Evolutionary conservation across 1,139 yeast genomes (phyloP).

Genomic region (Hanseniaspora uvarum): DNA sequence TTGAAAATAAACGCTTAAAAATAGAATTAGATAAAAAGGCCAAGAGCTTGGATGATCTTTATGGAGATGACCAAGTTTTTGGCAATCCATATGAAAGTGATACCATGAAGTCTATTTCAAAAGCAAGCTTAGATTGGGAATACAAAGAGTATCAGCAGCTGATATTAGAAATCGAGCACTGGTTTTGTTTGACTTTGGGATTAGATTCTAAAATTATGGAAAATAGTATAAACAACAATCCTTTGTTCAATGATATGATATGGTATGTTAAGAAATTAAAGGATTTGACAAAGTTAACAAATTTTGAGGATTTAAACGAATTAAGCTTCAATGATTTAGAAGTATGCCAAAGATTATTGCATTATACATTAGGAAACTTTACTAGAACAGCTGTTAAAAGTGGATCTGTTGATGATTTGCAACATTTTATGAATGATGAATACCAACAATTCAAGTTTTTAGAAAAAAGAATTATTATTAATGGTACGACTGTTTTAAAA

Average conservation of each 20-base stretch:
- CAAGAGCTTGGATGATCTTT: constrained; percentile 24
- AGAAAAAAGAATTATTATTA: background rate
- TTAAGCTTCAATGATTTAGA: background rate
- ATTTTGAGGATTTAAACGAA: constrained; percentile 5
- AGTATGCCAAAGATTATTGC: background rate
- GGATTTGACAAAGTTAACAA: background rate
- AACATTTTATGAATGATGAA: constrained; percentile 5
- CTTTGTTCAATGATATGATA: constrained; percentile 3
- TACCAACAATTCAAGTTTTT: constrained; percentile 13
- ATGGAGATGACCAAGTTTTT: constrained; percentile 28
- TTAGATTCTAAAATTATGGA: background rate
- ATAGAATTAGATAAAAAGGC: constrained; percentile 27
- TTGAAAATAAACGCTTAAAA: constrained; percentile 17
- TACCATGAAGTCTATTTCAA: constrained; percentile 27
- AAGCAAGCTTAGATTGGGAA: constrained; percentile 40
- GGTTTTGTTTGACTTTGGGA: constrained; percentile 26
- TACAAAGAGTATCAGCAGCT: constrained; percentile 37
- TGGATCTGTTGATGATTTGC: background rate
- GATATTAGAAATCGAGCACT: constrained; percentile 38
- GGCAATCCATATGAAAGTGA: constrained; percentile 24
- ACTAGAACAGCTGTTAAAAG: constrained; percentile 1
- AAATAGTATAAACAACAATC: background rate
- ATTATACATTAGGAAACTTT: constrained; percentile 1
- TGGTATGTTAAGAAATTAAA: constrained; percentile 5
- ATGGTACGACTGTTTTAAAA: background rate